Percentiles rank a stretch among this genome's conserved stretches.
Conservation (phyloP, 2,329 filamentous ascomycete genomes). For the Elsinoe fawcettii region DNA sequence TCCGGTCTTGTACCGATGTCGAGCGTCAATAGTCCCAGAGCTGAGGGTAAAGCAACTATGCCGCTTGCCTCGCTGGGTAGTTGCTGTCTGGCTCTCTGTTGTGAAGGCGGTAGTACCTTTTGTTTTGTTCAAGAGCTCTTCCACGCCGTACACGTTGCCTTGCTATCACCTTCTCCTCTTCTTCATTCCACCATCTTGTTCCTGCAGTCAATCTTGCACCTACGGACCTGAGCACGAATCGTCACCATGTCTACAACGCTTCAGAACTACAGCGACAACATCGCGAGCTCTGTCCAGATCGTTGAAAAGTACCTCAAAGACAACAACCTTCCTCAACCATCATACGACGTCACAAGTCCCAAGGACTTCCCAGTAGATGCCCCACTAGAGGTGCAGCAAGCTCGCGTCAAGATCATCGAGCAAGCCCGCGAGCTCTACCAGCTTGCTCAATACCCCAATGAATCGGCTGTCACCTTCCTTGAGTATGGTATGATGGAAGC, state of each 20-base stretch:
- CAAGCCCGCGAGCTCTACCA: not conserved
- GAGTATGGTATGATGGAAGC: constrained; percentile 7
- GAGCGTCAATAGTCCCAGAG: constrained; percentile 1
- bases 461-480: constrained; percentile 3
- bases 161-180: not conserved
- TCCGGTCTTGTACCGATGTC: not conserved
- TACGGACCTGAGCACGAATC: not conserved
- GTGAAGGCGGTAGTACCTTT: not conserved
- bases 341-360: constrained; percentile 1
- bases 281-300: not conserved
- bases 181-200: not conserved
- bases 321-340: constrained; percentile 2
- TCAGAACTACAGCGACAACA: constrained; percentile 10
- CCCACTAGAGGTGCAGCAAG: constrained; percentile 3
- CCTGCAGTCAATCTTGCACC: not conserved
- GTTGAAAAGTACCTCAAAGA: constrained; percentile 6
- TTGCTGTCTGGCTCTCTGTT: not conserved
- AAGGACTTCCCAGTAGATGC: constrained; percentile 11
- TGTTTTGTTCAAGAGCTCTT: not conserved
- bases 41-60: not conserved
- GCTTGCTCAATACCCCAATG: constrained; percentile 8
- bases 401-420: constrained; percentile 9
- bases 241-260: not conserved
- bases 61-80: not conserved
- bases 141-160: not conserved